Evolutionary conservation across 2,329 filamentous ascomycete genomes (phyloP).

Genomic region (Chrysoporthe cubensis): DNA sequence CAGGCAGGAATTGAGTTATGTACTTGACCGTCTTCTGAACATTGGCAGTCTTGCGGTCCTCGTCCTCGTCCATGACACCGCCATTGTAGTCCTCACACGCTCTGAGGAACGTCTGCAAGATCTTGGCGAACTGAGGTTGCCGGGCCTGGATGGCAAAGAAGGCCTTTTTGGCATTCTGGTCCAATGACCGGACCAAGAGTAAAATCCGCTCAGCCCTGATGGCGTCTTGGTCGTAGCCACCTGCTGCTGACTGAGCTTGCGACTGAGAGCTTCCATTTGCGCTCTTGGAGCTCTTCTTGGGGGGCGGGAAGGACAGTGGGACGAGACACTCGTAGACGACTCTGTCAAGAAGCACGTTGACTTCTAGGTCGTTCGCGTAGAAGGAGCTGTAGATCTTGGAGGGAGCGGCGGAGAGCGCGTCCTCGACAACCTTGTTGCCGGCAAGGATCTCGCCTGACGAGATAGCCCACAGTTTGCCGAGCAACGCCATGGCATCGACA

Average conservation of each 20-base stretch:
- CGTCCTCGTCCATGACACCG: slow-evolving; percentile 75
- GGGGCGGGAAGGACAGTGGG: slow-evolving; percentile 82
- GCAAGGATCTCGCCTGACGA: slow-evolving; percentile 84
- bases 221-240: slow-evolving; percentile 68
- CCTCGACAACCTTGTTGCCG: slow-evolving; percentile 75
- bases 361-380: slow-evolving; percentile 86
- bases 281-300: slow-evolving; percentile 67
- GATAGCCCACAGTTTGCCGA: slow-evolving; percentile 92
- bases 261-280: slow-evolving; percentile 52
- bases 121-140: slow-evolving; percentile 74
- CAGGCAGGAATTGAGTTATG: slow-evolving; percentile 75
- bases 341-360: slow-evolving; percentile 82
- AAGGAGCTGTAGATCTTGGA: slow-evolving; percentile 84
- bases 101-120: slow-evolving; percentile 76
- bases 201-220: slow-evolving; percentile 85
- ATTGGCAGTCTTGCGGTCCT: slow-evolving; percentile 69
- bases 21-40: slow-evolving; percentile 75
- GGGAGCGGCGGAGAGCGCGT: slow-evolving; percentile 80
- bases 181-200: slow-evolving; percentile 77
- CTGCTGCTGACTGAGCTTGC: slow-evolving; percentile 39
- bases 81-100: slow-evolving; percentile 91
- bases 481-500: slow-evolving; percentile 81
- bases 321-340: slow-evolving; percentile 86
- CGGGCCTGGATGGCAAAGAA: slow-evolving; percentile 86
- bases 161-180: slow-evolving; percentile 77